Evolutionary conservation across 2,329 filamentous ascomycete species (phyloP).

Genomic region (Pyrenophora teres): DNA sequence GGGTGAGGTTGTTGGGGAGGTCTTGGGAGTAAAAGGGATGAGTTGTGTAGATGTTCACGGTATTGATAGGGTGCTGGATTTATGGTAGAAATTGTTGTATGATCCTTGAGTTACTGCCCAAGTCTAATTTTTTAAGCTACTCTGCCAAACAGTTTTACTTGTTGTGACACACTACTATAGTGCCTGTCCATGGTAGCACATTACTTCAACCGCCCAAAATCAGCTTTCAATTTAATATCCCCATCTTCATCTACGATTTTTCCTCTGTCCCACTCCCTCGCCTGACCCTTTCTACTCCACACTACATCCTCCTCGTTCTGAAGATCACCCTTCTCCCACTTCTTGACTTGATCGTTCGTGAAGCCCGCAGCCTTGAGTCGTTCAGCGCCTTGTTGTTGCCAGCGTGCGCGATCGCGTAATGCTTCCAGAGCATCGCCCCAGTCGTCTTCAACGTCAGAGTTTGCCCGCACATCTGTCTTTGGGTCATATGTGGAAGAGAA

Average conservation of each 20-base stretch:
- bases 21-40: neutral
- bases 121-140: no score
- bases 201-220: constrained; percentile 51
- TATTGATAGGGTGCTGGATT: no score
- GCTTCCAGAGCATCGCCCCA: constrained; percentile 84
- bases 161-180: neutral
- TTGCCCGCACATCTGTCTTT: constrained; percentile 58
- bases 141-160: no score
- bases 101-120: no score
- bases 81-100: no score
- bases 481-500: constrained; percentile 72
- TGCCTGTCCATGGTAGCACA: neutral
- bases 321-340: constrained; percentile 68
- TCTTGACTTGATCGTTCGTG: constrained; percentile 72
- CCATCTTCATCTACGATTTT: constrained; percentile 64
- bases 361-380: constrained; percentile 79
- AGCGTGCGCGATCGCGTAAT: constrained; percentile 77
- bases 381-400: constrained; percentile 75
- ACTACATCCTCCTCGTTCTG: constrained; percentile 69
- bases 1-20: neutral
- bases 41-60: no score
- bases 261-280: constrained; percentile 69
- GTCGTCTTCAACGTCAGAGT: constrained; percentile 61
- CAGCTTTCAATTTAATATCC: constrained; percentile 55
- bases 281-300: constrained; percentile 73